Percentiles rank a stretch among this genome's conserved stretches.
Conservation (phyloP, 2,329 filamentous ascomycete genomes). For the Cladophialophora exuberans region DNA sequence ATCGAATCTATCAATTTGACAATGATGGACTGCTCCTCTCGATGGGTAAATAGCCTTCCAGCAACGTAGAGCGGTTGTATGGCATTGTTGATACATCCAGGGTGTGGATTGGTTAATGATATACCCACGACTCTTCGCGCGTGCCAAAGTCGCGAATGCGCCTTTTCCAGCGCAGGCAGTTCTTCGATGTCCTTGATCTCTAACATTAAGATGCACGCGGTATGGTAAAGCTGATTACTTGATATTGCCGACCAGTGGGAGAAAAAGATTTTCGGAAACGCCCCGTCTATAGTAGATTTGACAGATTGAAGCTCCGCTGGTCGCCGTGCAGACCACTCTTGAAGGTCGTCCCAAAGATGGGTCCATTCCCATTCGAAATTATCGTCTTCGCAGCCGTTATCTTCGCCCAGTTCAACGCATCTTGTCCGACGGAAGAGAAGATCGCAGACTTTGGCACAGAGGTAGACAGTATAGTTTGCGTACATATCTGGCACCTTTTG, state of each 20-base stretch:
- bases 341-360: slow-evolving; percentile 54
- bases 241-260: slow-evolving; percentile 60
- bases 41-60: slow-evolving; percentile 58
- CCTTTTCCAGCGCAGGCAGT: not conserved
- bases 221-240: slow-evolving; percentile 61
- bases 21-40: slow-evolving; percentile 40
- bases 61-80: slow-evolving; percentile 63
- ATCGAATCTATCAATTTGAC: slow-evolving; percentile 60
- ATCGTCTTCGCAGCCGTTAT: slow-evolving; percentile 48
- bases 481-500: slow-evolving; percentile 55
- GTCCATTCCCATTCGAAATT: slow-evolving; percentile 52
- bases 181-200: slow-evolving; percentile 38
- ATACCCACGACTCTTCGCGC: slow-evolving; percentile 61
- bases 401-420: slow-evolving; percentile 52
- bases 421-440: slow-evolving; percentile 55
- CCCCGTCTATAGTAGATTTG: slow-evolving; percentile 27
- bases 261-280: slow-evolving; percentile 59
- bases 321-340: slow-evolving; percentile 52
- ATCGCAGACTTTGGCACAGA: slow-evolving; percentile 57
- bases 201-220: slow-evolving; percentile 57
- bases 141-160: slow-evolving; percentile 53
- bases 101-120: slow-evolving; percentile 58
- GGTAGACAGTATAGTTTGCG: slow-evolving; percentile 63
- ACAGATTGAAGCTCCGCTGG: slow-evolving; percentile 54
- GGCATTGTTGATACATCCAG: slow-evolving; percentile 60